Evolutionary conservation across 225 moss, liverwort and hornwort species (phyloP), one percentile per base, ranked within the genome.

Genomic region (Neckera pumila): DNA sequence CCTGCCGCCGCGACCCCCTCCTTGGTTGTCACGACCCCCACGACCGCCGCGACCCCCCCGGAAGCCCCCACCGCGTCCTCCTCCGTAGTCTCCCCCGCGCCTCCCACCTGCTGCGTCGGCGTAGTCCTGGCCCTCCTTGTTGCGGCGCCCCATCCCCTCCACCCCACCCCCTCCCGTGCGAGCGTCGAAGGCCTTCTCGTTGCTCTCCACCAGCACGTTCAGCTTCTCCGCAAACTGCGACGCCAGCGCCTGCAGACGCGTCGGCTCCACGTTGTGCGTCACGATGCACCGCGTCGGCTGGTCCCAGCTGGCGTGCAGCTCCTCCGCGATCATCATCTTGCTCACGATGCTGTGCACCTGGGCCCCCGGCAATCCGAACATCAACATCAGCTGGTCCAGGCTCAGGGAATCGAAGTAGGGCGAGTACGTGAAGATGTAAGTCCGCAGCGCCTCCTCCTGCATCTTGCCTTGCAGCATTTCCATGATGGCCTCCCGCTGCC

Each of bases 251-350:
- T 98, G 98, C 88, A 98, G 93, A 88, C 97, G 93, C 9, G 95
- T 93, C 27, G 96, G 98, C 88, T 98, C 96, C 47, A 96, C 97
- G 80, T 97, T 94, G 92, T 98, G 97, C 27, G 96, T 98, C 57
- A 96, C 98, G 67, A 98, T 96, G 84, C 95, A 96, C 80, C 97
- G 93, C 36, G 98, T 98, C 15, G 98, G 98, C 91, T 98, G 98
- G 88, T 98, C 97, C 98, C 98, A 98, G 89, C 97, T 98, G 57
- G 96, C 98, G 82, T 98, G 98, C 82, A 98, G 91, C 96, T 98
- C 98, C 90, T 97, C 97, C 7, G 97, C 96, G 74, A 98, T 98
- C 96, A 98, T 97, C 97, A 98, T 98, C 94, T 98, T 98, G 88
- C 98, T 98, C 79, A 97, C 94, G 42, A 96, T 95, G 92, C 97